Evolutionary conservation across 2,329 filamentous ascomycete genomes (phyloP).

Genomic region (Penicillium vulpinum): DNA sequence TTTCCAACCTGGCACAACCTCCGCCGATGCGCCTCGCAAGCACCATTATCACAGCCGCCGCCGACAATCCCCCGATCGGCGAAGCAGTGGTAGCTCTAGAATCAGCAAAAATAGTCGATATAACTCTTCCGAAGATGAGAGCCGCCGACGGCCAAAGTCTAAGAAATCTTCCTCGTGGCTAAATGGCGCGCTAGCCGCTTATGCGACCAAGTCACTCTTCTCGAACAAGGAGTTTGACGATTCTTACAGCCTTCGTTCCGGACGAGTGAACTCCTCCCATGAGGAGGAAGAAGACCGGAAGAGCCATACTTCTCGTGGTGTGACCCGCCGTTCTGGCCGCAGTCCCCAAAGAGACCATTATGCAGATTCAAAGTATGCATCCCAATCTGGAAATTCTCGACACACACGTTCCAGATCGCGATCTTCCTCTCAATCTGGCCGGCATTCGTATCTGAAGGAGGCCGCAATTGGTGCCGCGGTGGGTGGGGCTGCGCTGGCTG

Average conservation of each 20-base stretch:
- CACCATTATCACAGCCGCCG: constrained; percentile 55
- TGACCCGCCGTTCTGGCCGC: constrained; percentile 32
- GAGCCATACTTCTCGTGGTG: constrained; percentile 48
- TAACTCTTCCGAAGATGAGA: constrained; percentile 53
- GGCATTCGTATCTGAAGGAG: constrained; percentile 33
- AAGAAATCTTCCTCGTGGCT: constrained; percentile 50
- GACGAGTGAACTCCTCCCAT: constrained; percentile 39
- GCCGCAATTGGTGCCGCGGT: constrained; percentile 42
- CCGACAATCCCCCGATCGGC: constrained; percentile 48
- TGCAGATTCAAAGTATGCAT: constrained; percentile 26
- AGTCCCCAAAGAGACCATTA: constrained; percentile 39
- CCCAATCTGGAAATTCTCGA: constrained; percentile 25
- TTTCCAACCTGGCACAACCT: constrained; percentile 61
- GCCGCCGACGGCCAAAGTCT: constrained; percentile 47
- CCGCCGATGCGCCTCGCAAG: constrained; percentile 59
- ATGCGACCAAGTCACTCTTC: constrained; percentile 57
- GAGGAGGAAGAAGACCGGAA: constrained; percentile 36
- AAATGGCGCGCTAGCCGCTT: constrained; percentile 56
- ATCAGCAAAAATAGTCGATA: constrained; percentile 64
- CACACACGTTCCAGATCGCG: constrained; percentile 48
- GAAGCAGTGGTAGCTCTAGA: constrained; percentile 42
- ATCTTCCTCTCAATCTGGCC: constrained; percentile 32
- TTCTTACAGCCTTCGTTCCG: constrained; percentile 60
- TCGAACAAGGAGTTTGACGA: constrained; percentile 59
- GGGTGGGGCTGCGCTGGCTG: constrained; percentile 30